phyloP scores from a whole-genome alignment of 352 stramenopile species.

The Globisporangium camurandrum region DNA sequence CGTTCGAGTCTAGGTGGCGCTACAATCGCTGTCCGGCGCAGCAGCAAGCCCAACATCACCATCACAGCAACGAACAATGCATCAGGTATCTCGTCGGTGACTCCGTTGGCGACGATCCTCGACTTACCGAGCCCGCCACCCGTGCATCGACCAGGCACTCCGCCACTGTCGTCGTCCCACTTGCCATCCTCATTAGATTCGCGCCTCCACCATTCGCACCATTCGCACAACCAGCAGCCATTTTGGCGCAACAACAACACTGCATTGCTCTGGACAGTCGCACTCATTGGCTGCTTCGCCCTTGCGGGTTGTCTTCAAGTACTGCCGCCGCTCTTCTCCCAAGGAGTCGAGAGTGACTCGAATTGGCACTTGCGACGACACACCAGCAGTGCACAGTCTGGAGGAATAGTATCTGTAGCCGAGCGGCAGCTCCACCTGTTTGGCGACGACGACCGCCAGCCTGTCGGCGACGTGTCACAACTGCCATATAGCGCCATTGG shows the following conservation, averaged over 20 bases:
- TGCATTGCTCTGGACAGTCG: constrained; percentile 6
- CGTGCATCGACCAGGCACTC: no score
- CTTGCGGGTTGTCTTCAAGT: background rate
- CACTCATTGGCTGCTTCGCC: background rate
- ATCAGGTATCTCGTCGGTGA: background rate
- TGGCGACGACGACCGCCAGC: constrained; percentile 26
- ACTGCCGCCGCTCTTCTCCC: background rate
- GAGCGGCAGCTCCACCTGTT: constrained; percentile 35
- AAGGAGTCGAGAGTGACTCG: background rate
- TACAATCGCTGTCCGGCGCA: constrained; percentile 2
- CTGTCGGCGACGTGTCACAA: constrained; percentile 22
- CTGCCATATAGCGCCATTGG: constrained; percentile 55
- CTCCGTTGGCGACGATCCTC: background rate
- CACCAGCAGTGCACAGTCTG: background rate
- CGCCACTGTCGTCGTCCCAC: no score
- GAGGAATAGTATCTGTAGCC: background rate
- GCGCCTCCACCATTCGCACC: background rate
- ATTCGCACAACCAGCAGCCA: background rate
- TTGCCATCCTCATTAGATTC: no score
- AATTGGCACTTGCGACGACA: background rate
- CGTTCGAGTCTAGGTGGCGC: background rate
- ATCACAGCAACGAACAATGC: background rate
- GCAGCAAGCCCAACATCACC: constrained; percentile 2
- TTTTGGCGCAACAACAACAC: background rate
- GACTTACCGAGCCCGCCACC: no score